Base-by-base conservation (phyloP, 306 rosid genomes). In the Ochetophila trinervis region DNA sequence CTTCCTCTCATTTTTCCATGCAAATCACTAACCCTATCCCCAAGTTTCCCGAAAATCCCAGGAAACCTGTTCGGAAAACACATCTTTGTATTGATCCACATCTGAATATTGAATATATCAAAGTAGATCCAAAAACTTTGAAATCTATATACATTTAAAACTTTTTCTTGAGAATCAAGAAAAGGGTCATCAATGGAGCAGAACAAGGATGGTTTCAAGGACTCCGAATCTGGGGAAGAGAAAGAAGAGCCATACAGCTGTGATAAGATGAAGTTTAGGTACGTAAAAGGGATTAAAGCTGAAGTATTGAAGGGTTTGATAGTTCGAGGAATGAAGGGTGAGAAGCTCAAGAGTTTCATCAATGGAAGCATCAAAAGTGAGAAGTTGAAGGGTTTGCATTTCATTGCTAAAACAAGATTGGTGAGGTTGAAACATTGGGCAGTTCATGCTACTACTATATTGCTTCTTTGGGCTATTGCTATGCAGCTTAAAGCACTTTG, bases 381-480 rank as follows among this genome's bases (percentile, higher is more conserved):
- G 13, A 85, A 70, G 60, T 40, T 73, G 44, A 81, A 65, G 77
- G 13, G 65, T 1, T 17, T 73, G 18, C 67, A 40, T 9, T 40
- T 70, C 53, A 18, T 67, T 53, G 71, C 74, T 3, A 30, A 57
- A 18, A 51, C 48, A 18, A 55, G 60, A 47, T 74, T 83, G 21
- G 37, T 71, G 0, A 44, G 30, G 51, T 44, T 82, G 20, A 85
- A 65, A 24, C n/a, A 74, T 20, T 85, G 91, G 95, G 73, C 70
- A 34, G 58, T 79, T 64, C 40, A 86, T 37, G 54, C 65, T 30
- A 65, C 69, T 13, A 74, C 81, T 47, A 0, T 82, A 34, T 20
- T 80, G 27, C 57, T 83, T 69, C 53, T 85, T n/a, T 85, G 85
- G 85, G 76, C 83, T 73, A 62, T 82, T 57, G 47, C 56, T 0